These are phyloP conservation scores for Leucosporidium scottii DNA, from an alignment of 768 basidiomycete species.

Conservation along the genomic window DNA sequence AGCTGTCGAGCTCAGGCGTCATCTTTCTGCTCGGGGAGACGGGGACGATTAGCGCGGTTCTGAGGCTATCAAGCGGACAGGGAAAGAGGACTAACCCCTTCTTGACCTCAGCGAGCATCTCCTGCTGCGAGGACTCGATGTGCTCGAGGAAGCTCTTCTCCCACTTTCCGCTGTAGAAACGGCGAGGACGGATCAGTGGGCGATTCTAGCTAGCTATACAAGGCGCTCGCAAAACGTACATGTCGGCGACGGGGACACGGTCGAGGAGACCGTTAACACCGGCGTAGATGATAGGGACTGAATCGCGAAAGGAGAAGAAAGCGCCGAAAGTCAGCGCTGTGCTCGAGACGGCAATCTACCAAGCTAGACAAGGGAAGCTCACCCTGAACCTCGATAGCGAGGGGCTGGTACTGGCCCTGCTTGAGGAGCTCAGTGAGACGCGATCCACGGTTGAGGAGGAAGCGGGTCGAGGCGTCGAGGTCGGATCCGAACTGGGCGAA, in stretches of 20 bases:
- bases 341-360: too few species aligned
- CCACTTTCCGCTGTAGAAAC: constrained; percentile 56
- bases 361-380: constrained; percentile 40
- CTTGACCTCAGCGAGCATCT: constrained; percentile 76
- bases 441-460: constrained; percentile 92
- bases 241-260: constrained; percentile 87
- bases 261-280: constrained; percentile 99
- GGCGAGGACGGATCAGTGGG: too few species aligned
- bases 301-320: not conserved
- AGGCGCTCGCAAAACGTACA: constrained; percentile 38
- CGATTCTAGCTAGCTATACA: not conserved
- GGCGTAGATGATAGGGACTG: constrained; percentile 47
- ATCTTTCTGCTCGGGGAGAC: constrained; percentile 48
- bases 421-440: constrained; percentile 87
- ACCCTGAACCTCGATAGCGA: constrained; percentile 87
- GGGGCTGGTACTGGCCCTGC: constrained; percentile 96
- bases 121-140: constrained; percentile 62
- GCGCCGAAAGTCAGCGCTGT: not conserved
- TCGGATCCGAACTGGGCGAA: constrained; percentile 99
- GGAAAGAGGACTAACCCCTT: too few species aligned
- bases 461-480: constrained; percentile 97
- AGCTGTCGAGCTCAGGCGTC: constrained; percentile 79
- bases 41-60: too few species aligned
- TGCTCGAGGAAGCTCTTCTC: constrained; percentile 86
- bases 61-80: too few species aligned